Evolutionary conservation across 257 asterid genomes (phyloP), one percentile per base, ranked within the genome.

Genomic region (Solanum tarapatanum): DNA sequence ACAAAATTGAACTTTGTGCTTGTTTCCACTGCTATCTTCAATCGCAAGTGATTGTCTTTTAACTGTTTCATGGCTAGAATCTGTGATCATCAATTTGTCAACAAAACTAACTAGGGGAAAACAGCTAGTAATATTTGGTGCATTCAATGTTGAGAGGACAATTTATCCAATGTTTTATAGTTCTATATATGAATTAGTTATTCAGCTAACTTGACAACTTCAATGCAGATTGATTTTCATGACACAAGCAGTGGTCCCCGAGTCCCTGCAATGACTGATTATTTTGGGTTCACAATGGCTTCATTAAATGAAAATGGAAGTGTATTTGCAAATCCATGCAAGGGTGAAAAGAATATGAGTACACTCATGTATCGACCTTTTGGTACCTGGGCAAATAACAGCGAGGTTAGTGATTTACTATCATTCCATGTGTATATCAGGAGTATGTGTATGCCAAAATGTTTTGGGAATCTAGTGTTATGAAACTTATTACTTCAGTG

Each of bases 271-370:
- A 95, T 94, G 98, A 96, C 98, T 30, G 99, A 97, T 89, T 89
- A 96, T 92, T 97, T 96, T 92, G 99, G 99, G 76, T 96, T 95
- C 91, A 96, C 99, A 35, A 95, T 97, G 99, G 98, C 99, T 91
- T 91, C 95, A 87, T 86, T 97, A 88, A 94, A 94, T 91, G 98
- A 95, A 89, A 92, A 91, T 83, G 99, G 99, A 51, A 87, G 98
- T 88, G 97, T 92, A 86, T 93, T 96, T 91, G 98, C 99, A 86
- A 97, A 97, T 92, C 99, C 98, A 84, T 93, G 99, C 94, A 97
- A 96, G 93, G 98, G 98, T 74, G 98, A 95, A 90, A 97, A 96
- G 94, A 93, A 92, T 87, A 92, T 95, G 99, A 97, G 99, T 89
- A 96, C 98, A 6, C 99, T 97, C 79, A 95, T 95, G 98, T 97